Percentiles rank a stretch among this genome's conserved stretches.
These are phyloP conservation scores for Boletus sensibilis DNA, from an alignment of 768 basidiomycete genomes.

Conservation along the genomic window DNA sequence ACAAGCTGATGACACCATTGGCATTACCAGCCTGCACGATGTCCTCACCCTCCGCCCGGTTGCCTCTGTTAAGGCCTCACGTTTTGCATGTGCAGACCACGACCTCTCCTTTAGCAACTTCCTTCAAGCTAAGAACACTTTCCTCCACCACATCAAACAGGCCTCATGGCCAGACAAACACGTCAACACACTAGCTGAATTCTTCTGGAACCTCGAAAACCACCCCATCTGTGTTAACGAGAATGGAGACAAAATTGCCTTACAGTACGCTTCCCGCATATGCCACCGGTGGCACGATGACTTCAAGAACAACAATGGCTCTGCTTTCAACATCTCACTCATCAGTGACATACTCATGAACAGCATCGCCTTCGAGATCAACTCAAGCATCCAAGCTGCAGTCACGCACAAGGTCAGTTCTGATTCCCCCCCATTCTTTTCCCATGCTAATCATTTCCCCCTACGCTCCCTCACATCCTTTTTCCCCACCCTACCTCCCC, in stretches of 20 bases:
- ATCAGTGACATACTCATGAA: slow-evolving; percentile 2
- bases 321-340: not conserved
- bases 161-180: not conserved
- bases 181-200: not conserved
- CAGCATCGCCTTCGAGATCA: not conserved
- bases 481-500: not conserved
- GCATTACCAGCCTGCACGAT: slow-evolving; percentile 9
- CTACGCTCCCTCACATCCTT: too few relatives aligned
- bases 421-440: too few relatives aligned
- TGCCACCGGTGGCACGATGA: slow-evolving; percentile 3
- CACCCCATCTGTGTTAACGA: not conserved
- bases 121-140: slow-evolving; percentile 13
- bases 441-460: not conserved
- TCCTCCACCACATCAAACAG: not conserved
- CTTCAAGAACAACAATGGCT: not conserved
- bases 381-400: not conserved
- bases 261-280: not conserved
- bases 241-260: not conserved
- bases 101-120: slow-evolving; percentile 21
- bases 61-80: slow-evolving; percentile 19
- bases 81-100: slow-evolving; percentile 14
- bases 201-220: slow-evolving; percentile 8
- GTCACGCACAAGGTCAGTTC: not conserved
- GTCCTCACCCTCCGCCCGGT: slow-evolving; percentile 10
- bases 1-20: slow-evolving; percentile 4